phyloP scores from a whole-genome alignment of 768 basidiomycete species.

The Clavaria fumosa region DNA sequence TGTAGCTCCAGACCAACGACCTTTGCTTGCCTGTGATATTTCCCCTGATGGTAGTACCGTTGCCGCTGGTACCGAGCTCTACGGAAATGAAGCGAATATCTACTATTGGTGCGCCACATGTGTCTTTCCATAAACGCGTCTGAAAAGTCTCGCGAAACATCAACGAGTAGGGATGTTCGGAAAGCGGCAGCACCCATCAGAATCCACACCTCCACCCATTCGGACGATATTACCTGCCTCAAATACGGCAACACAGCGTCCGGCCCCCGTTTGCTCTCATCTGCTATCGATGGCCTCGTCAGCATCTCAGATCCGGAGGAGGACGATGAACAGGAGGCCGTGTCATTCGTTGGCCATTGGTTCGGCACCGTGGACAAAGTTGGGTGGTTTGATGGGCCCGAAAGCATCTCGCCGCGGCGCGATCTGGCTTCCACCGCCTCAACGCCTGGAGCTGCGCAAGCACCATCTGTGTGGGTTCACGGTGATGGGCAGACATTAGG shows the following conservation, averaged over 20 bases:
- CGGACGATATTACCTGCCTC: slow-evolving; percentile 81
- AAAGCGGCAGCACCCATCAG: slow-evolving; percentile 54
- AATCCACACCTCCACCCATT: slow-evolving; percentile 75
- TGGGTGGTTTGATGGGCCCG: slow-evolving; percentile 37
- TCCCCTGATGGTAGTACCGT: slow-evolving; percentile 56
- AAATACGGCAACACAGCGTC: slow-evolving; percentile 11
- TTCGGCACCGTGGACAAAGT: slow-evolving; percentile 67
- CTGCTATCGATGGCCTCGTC: slow-evolving; percentile 74
- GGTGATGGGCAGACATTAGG: slow-evolving; percentile 96
- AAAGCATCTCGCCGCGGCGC: too few relatives aligned
- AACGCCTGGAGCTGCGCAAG: too few relatives aligned
- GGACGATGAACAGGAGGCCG: slow-evolving; percentile 78
- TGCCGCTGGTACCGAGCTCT: slow-evolving; percentile 71
- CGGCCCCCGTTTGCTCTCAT: slow-evolving; percentile 44
- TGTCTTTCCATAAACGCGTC: too few relatives aligned
- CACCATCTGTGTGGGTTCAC: slow-evolving; percentile 58
- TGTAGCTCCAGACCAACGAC: slow-evolving; percentile 28
- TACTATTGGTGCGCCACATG: slow-evolving; percentile 51
- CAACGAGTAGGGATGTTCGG: slow-evolving; percentile 68
- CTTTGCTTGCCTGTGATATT: slow-evolving; percentile 53
- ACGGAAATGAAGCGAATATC: slow-evolving; percentile 68
- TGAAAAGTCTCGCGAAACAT: too few relatives aligned
- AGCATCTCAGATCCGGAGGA: slow-evolving; percentile 58
- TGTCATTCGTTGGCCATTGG: slow-evolving; percentile 70
- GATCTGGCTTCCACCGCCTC: too few relatives aligned